These are phyloP conservation scores for Stephania yunnanensis DNA, from an alignment of 164 flowering plant genomes.

Conservation along the genomic window DNA sequence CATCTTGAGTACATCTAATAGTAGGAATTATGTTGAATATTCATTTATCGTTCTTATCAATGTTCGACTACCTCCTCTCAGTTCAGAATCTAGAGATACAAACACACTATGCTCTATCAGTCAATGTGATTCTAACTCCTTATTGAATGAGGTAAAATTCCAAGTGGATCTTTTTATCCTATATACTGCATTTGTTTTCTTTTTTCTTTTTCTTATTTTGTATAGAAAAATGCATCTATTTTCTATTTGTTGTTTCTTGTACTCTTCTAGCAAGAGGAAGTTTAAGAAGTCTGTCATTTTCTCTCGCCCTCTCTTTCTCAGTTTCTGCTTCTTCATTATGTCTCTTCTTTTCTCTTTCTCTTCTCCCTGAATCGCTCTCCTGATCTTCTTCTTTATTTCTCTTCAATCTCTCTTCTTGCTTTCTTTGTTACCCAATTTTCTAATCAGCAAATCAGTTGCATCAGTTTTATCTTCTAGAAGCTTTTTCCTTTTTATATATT, in stretches of 20 bases:
- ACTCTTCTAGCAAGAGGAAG: neutral
- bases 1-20: neutral
- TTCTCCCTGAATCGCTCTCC: no score
- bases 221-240: neutral
- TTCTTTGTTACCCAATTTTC: neutral
- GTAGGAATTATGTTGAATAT: neutral
- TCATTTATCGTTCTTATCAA: conserved; percentile 1
- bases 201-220: neutral
- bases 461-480: no score
- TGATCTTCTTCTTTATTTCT: no score
- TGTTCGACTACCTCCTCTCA: conserved; percentile 28
- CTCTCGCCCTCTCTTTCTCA: no score
- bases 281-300: neutral
- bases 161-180: neutral
- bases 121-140: conserved; percentile 85
- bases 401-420: no score
- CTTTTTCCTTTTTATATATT: no score
- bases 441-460: conserved; percentile 3
- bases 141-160: conserved; percentile 73
- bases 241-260: neutral
- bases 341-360: no score
- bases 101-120: conserved; percentile 93
- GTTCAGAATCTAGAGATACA: conserved; percentile 80
- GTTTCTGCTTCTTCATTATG: no score
- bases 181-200: neutral